Percentiles rank a stretch among this genome's conserved stretches.
Evolutionary conservation across 495 filamentous ascomycete species (phyloP).

Genomic region (Cercophora scortea): DNA sequence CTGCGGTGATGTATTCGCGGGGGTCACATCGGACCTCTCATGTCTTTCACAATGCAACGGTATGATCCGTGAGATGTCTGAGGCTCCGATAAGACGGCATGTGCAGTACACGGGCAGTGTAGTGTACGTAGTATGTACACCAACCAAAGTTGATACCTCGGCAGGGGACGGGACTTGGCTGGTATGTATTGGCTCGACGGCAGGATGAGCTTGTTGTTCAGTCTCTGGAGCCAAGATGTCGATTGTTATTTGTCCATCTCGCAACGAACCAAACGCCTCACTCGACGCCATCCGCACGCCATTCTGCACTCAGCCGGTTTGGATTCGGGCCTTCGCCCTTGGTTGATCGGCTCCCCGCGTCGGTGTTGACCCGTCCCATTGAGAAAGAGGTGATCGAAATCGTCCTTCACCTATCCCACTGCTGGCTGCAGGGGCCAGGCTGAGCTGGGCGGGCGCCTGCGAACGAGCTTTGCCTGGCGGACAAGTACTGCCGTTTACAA

Average conservation of each 20-base stretch:
- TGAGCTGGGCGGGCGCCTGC: too few species aligned
- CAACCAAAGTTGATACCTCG: too few species aligned
- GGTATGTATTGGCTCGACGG: too few species aligned
- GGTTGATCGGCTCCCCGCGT: not conserved
- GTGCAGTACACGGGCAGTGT: not conserved
- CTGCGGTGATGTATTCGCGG: too few species aligned
- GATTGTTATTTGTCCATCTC: too few species aligned
- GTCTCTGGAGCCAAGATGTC: not conserved
- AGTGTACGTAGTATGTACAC: too few species aligned
- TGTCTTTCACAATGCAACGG: too few species aligned
- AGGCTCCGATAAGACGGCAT: not conserved
- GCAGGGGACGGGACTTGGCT: too few species aligned
- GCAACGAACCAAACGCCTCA: not conserved
- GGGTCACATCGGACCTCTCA: too few species aligned
- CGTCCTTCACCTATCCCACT: not conserved
- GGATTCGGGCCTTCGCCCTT: slow-evolving; percentile 19
- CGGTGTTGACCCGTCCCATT: not conserved
- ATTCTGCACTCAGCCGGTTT: slow-evolving; percentile 12
- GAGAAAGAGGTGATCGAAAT: not conserved
- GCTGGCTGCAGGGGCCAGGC: too few species aligned
- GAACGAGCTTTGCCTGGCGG: too few species aligned
- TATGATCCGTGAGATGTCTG: not conserved
- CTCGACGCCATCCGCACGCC: slow-evolving; percentile 12
- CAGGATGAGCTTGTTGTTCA: slow-evolving; percentile 5
- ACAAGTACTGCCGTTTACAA: too few species aligned